Evolutionary conservation across 2,329 filamentous ascomycete species (phyloP), one percentile per base, ranked within the genome.

Genomic region (Metarhizium humberi): DNA sequence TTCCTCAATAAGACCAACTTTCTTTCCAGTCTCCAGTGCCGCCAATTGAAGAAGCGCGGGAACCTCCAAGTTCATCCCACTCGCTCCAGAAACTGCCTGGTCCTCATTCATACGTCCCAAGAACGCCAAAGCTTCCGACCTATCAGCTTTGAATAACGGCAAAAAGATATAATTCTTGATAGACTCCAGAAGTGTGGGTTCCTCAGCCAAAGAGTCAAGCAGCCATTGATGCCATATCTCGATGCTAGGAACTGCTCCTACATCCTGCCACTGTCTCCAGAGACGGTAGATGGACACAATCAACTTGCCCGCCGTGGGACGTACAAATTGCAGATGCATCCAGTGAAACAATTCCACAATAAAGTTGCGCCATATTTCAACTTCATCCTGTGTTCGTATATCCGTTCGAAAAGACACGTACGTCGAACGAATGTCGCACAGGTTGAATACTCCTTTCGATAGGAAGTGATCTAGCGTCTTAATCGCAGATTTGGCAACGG

Each of bases 1-100:
- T 62, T 89, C 86, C 56, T 86, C 84, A 2, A 90, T 82, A 18
- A 89, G 70, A 1, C 86, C 86, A 42, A 79, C 73, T 63, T 86
- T 87, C 68, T 89, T 90, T 14, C 84, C 87, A 16, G 84, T 78
- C 59, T 89, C 85, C 47, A 90, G 73, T n/a, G 84, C 79, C 48
- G 85, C 78, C 46, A 90, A 75, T 59, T 84, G 81, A 10, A 90
- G 69, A 47, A 84, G 73, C 0, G 81, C 78, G 52, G 81, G 76
- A 14, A 75, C 70, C 53, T 82, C 75, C 30, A 81, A 68, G 20
- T 76, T 73, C 53, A 73, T 69, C 38, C 66, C 72, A 48, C 71
- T 71, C 45, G 74, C 74, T 57, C 70, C 75, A 55, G 69, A 74
- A 13, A 78, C 67, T n/a, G 75, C 69, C 53, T 73, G 74, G 6